Percentiles rank a stretch among this genome's conserved stretches.
phyloP scores from a whole-genome alignment of 2,329 filamentous ascomycete species.

The Paecilomyces sp. region DNA sequence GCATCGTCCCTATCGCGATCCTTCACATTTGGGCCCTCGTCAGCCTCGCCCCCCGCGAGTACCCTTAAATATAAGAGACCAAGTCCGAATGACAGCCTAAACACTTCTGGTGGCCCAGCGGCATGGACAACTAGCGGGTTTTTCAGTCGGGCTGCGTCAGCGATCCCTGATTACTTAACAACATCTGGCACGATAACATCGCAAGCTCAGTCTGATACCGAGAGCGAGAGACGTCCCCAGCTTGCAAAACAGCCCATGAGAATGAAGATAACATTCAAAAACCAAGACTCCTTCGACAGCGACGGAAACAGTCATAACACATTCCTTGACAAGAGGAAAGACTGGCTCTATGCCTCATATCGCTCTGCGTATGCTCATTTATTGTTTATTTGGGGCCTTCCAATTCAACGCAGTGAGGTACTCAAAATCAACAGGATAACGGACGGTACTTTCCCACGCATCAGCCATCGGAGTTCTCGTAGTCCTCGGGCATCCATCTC shows the following conservation, averaged over 20 bases:
- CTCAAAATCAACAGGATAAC: slow-evolving; percentile 47
- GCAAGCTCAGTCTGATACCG: slow-evolving; percentile 31
- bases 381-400: slow-evolving; percentile 52
- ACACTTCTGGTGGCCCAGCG: slow-evolving; percentile 15
- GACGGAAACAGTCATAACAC: slow-evolving; percentile 40
- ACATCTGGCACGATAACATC: slow-evolving; percentile 21
- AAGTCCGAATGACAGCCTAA: slow-evolving; percentile 30
- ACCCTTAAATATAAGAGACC: slow-evolving; percentile 26
- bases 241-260: slow-evolving; percentile 20
- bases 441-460: slow-evolving; percentile 19
- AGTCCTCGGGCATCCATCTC: slow-evolving; percentile 20
- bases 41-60: slow-evolving; percentile 33
- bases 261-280: slow-evolving; percentile 48
- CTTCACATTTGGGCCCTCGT: slow-evolving; percentile 37
- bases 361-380: slow-evolving; percentile 52
- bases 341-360: slow-evolving; percentile 45
- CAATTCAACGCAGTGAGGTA: slow-evolving; percentile 49
- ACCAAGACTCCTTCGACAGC: slow-evolving; percentile 50
- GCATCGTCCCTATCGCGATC: slow-evolving; percentile 40
- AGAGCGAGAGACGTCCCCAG: slow-evolving; percentile 25
- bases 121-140: slow-evolving; percentile 21
- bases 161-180: slow-evolving; percentile 22
- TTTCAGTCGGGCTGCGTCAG: slow-evolving; percentile 16
- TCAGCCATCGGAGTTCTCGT: slow-evolving; percentile 15
- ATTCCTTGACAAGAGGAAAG: slow-evolving; percentile 44